A percentile compares a stretch with the other conserved stretches of the same genome.
Evolutionary conservation across 2,329 filamentous ascomycete species (phyloP).

Genomic region (Sporothrix sp.): DNA sequence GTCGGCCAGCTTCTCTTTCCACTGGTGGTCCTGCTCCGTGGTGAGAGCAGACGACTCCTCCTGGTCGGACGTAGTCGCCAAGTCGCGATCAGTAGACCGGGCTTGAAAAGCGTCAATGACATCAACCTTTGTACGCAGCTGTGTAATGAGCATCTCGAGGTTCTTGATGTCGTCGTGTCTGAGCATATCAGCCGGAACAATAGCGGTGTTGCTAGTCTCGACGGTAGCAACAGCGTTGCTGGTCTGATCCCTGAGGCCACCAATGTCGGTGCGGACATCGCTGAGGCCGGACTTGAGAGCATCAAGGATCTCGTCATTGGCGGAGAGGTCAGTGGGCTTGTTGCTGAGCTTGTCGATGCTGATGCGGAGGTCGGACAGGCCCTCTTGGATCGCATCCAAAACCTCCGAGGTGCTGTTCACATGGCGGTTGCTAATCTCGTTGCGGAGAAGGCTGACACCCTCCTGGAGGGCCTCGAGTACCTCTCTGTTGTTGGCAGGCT

Average conservation of each 20-base stretch:
- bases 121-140: conserved; percentile 78
- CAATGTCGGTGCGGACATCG: conserved; percentile 66
- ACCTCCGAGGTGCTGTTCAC: conserved; percentile 73
- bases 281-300: conserved; percentile 76
- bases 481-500: conserved; percentile 44
- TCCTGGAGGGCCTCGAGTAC: conserved; percentile 60
- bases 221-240: conserved; percentile 42
- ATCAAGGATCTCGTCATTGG: conserved; percentile 82
- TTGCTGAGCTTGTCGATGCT: conserved; percentile 70
- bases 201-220: conserved; percentile 37
- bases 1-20: conserved; percentile 25
- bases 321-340: conserved; percentile 71
- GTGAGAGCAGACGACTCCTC: background rate
- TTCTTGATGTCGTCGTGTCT: conserved; percentile 71
- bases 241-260: conserved; percentile 55
- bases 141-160: conserved; percentile 71
- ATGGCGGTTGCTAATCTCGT: conserved; percentile 59
- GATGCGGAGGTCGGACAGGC: conserved; percentile 63
- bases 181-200: conserved; percentile 43
- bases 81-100: background rate
- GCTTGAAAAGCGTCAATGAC: conserved; percentile 44
- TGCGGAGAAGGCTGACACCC: conserved; percentile 64
- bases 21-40: conserved; percentile 12
- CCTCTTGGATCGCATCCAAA: conserved; percentile 81
- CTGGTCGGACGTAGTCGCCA: background rate